Percentiles rank a stretch among this genome's conserved stretches.
Conservation (phyloP, 805 yeast genomes). For the Citeromyces matritensis region DNA sequence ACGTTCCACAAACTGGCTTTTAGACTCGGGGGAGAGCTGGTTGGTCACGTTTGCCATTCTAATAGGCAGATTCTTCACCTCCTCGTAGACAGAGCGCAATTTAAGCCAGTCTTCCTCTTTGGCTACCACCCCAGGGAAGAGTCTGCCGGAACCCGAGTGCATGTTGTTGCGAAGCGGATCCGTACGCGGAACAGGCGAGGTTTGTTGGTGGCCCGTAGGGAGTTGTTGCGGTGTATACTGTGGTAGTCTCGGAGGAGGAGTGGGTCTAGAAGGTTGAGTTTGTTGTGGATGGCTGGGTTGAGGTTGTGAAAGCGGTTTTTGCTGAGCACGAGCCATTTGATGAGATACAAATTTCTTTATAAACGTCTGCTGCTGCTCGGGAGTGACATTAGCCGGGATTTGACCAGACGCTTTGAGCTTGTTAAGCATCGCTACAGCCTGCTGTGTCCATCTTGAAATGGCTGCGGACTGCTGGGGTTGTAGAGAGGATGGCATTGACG, state of each 20-base stretch:
- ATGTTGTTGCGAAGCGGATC: neutral
- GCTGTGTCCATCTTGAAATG: slow-evolving; percentile 8
- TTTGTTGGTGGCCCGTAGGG: slow-evolving; percentile 4
- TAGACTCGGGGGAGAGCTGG: slow-evolving; percentile 47
- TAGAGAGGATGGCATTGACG: neutral
- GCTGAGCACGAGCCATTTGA: slow-evolving; percentile 2
- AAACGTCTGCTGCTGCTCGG: slow-evolving; percentile 17
- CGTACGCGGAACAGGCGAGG: neutral
- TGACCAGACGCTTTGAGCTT: slow-evolving; percentile 17
- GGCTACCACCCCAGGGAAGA: slow-evolving; percentile 17
- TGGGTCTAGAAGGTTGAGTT: slow-evolving; percentile 3
- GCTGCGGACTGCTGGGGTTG: neutral
- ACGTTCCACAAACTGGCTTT: slow-evolving; percentile 39
- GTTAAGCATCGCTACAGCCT: slow-evolving; percentile 17
- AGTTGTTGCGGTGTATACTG: slow-evolving; percentile 9
- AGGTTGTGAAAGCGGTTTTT: slow-evolving; percentile 4
- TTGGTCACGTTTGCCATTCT: slow-evolving; percentile 52
- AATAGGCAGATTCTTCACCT: slow-evolving; percentile 52
- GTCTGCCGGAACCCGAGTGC: slow-evolving; percentile 3
- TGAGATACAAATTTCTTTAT: slow-evolving; percentile 13
- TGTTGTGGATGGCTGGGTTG: slow-evolving; percentile 5
- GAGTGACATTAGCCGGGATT: slow-evolving; percentile 14
- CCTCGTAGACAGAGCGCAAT: slow-evolving; percentile 50
- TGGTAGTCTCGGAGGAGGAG: slow-evolving; percentile 4
- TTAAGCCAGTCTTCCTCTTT: slow-evolving; percentile 49